Evolutionary conservation across 208 protist species (phyloP), one percentile per base, ranked within the genome.

Genomic region (Jaenimonas drosophilae): DNA sequence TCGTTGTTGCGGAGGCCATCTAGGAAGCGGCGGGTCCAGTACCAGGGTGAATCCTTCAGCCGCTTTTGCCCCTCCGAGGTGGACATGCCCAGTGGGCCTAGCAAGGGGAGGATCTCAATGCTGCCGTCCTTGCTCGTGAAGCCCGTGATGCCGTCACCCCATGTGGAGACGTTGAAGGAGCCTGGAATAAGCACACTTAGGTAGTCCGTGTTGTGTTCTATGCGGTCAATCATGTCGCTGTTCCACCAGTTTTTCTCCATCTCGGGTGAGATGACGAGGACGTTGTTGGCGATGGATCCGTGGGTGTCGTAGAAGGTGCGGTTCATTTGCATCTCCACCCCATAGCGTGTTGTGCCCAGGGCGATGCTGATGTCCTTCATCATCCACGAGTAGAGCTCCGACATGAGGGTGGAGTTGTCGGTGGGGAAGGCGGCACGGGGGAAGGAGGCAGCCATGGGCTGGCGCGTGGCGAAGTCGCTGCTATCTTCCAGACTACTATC

Each of bases 71-170:
- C 54, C 29, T 54, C 40, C 43, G 21, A 20, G 5, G 2, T 7
- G 20, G 29, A 39, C 25, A 48, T 43, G 5, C 23, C 48, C 9
- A 1, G 9, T 0, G 70, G 71, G 2, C 60, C 63, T 37, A 54
- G 69, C 53, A 68, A 81, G 12, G 66, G 44, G 23, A 74, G 42
- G 36, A 86, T 69, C 26, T 40, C n/a, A 31, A 81, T 61, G 14
- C 56, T 76, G 5, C 37, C 25, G 41, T 86, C 69, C 16, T 59
- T 47, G 52, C 64, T 81, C 20, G 21, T 2, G 21, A 34, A 44
- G 6, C 59, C 26, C n/a, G 53, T 61, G 30, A 86, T 49, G 32
- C 53, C 56, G 14, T 31, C 45, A 42, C 69, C 71, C 66, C 64
- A 79, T n/a, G 12, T 20, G 11, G 61, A 74, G 5, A 85, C 67